Percentiles rank a stretch among this genome's conserved stretches.
phyloP scores from a whole-genome alignment of 2,329 filamentous ascomycete species.

The Annulohypoxylon truncatum region DNA sequence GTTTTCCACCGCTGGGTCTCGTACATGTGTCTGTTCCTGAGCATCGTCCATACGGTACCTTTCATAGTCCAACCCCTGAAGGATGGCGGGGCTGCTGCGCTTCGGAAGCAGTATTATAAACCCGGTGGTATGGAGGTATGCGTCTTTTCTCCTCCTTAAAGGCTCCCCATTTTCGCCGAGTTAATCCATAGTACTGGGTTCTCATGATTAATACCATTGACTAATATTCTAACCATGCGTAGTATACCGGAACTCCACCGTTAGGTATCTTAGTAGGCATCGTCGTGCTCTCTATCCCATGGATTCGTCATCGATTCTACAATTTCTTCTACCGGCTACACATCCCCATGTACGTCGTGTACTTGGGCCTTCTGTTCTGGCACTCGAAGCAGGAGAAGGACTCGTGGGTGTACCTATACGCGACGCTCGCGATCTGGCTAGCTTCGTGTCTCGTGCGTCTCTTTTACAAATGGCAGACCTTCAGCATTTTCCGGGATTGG shows the following conservation, averaged over 20 bases:
- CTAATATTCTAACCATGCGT: not conserved
- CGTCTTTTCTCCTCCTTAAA: not conserved
- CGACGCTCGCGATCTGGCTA: slow-evolving; percentile 34
- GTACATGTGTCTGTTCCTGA: slow-evolving; percentile 36
- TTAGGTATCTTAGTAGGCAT: slow-evolving; percentile 34
- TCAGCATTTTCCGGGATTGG: slow-evolving; percentile 37
- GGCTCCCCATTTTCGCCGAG: not conserved
- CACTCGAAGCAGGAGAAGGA: slow-evolving; percentile 31
- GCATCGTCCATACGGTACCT: slow-evolving; percentile 31
- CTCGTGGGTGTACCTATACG: slow-evolving; percentile 35
- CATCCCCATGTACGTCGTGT: slow-evolving; percentile 35
- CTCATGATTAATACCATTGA: not conserved
- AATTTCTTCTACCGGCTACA: slow-evolving; percentile 38
- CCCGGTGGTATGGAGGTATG: slow-evolving; percentile 35
- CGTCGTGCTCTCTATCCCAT: slow-evolving; percentile 36
- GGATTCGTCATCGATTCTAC: slow-evolving; percentile 39
- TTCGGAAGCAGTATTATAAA: slow-evolving; percentile 34
- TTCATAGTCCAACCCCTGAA: slow-evolving; percentile 32
- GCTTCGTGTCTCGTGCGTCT: slow-evolving; percentile 30
- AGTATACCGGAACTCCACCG: slow-evolving; percentile 37
- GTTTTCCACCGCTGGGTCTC: slow-evolving; percentile 37
- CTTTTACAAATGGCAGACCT: slow-evolving; percentile 40
- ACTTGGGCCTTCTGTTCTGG: slow-evolving; percentile 37
- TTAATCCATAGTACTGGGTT: not conserved
- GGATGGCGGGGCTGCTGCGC: slow-evolving; percentile 27